Base-by-base conservation (phyloP, 495 filamentous ascomycete genomes). In the Thermothielavioides terrestris region DNA sequence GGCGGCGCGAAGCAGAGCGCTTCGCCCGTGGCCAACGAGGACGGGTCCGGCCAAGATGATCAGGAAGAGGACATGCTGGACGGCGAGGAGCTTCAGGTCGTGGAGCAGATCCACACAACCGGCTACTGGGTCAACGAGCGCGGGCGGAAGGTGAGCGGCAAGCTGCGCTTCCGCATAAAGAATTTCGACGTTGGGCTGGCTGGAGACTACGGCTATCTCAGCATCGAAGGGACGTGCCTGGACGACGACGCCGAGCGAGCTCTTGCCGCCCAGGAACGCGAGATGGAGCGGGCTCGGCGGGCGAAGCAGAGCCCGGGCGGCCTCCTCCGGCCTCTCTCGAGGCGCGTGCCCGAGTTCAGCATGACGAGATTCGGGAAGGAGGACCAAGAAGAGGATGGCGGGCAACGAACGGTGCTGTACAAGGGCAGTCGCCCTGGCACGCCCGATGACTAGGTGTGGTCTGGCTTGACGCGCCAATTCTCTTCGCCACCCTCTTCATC, bases 121-220 rank as follows among this genome's bases (percentile, higher is more conserved):
- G 73, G 73, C 10, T 73, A 73, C 49, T 76, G 73, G 73, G 60
- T 69, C 15, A 59, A 73, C 31, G 68, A 62, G 18, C 46, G 39
- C 3, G 67, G 67, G 3, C 45, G 46, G 11, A 69, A 63, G 37
- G 58, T 75, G 37, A 52, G 56, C 14, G 68, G 66, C 34, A 73
- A 70, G 57, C 59, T 74, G 28, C 60, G 62, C 30, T 76, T 75
- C 62, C 65, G 72, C 35, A 74, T 76, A 59, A 74, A 72, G 50
- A 70, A 71, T 46, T 76, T 69, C 42, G 72, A 76, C 30, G 68
- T 74, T 21, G 70, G 70, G 8, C 59, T 67, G n/a, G 71, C 72
- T 6, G 71, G 71, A 36, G 70, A 76, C 37, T 68, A 71, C 52
- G 69, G 68, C 17, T 76, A 74, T 43, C 48, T 76, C 6, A 70